These are phyloP conservation scores for Dendryphion nanum DNA, from an alignment of 2,329 filamentous ascomycete species.

Conservation along the genomic window DNA sequence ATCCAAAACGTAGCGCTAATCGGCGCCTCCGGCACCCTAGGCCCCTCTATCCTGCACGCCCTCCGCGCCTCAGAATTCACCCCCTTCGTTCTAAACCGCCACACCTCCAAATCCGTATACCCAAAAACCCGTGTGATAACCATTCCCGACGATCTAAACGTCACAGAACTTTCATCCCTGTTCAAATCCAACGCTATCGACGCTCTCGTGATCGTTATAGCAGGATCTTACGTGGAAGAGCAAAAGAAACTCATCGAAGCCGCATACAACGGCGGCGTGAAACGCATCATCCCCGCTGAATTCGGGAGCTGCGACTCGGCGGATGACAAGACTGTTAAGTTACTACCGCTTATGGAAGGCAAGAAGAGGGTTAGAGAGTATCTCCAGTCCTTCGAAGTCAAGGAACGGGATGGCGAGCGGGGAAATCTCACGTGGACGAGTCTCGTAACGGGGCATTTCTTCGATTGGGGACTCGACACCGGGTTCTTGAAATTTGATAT, in stretches of 20 bases:
- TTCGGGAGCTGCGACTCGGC: conserved; percentile 50
- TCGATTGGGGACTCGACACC: conserved; percentile 56
- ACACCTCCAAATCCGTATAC: conserved; percentile 35
- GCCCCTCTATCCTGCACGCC: conserved; percentile 31
- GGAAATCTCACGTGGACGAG: conserved; percentile 58
- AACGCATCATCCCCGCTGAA: conserved; percentile 62
- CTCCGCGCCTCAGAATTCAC: conserved; percentile 32
- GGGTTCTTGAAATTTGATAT: conserved; percentile 56
- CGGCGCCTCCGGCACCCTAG: conserved; percentile 37
- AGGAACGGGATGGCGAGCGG: conserved; percentile 34
- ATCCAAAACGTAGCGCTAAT: conserved; percentile 40
- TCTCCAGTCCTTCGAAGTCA: conserved; percentile 50
- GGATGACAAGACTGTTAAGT: conserved; percentile 38
- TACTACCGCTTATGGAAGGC: conserved; percentile 53
- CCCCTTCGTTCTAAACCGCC: conserved; percentile 33
- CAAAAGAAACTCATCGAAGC: conserved; percentile 59
- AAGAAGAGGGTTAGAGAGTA: conserved; percentile 46
- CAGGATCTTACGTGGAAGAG: conserved; percentile 45
- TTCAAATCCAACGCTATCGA: conserved; percentile 46
- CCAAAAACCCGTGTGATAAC: conserved; percentile 46
- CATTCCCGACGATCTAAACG: conserved; percentile 35
- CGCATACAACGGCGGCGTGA: conserved; percentile 57
- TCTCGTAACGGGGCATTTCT: conserved; percentile 59
- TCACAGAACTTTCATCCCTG: conserved; percentile 33
- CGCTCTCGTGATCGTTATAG: conserved; percentile 52